These are phyloP conservation scores for Viola odorata DNA, from an alignment of 345 rosid species.

Conservation along the genomic window DNA sequence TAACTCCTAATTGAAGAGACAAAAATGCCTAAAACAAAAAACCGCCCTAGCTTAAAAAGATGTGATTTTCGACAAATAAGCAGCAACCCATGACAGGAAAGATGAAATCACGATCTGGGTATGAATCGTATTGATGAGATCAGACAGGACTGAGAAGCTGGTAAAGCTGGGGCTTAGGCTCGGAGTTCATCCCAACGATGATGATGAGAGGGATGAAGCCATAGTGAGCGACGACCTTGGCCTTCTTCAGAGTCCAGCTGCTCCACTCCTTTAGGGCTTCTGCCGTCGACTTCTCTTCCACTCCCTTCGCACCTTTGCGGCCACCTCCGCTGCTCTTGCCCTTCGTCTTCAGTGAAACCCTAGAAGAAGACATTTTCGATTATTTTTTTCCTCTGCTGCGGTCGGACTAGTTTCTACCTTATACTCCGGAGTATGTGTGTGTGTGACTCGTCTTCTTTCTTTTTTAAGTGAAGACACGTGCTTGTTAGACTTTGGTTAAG, in stretches of 20 bases:
- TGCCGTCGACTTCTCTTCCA: constrained; percentile 36
- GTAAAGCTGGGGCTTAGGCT: constrained; percentile 80
- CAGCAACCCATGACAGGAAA: constrained; percentile 6
- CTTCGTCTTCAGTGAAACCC: constrained; percentile 41
- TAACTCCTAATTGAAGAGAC: not conserved
- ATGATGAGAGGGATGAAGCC: constrained; percentile 88
- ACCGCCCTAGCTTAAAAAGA: not conserved
- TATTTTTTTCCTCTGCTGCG: not conserved
- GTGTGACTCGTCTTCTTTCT: no score
- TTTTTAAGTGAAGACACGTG: no score
- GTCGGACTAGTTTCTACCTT: no score
- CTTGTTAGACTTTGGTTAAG: fast-evolving
- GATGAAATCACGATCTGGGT: constrained; percentile 11
- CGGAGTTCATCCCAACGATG: constrained; percentile 91
- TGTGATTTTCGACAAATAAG: constrained; percentile 37
- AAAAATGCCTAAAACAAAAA: constrained; percentile 1
- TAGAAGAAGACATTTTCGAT: constrained; percentile 15
- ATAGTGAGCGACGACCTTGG: constrained; percentile 81
- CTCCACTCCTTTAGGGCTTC: constrained; percentile 78
- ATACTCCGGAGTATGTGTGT: no score
- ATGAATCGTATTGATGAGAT: not conserved
- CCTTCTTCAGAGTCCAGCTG: constrained; percentile 82
- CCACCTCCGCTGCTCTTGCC: constrained; percentile 41
- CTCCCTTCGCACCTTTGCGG: constrained; percentile 41
- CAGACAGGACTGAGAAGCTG: constrained; percentile 89